Base-by-base conservation (phyloP, 2,329 filamentous ascomycete species). In the Akanthomyces lecanii region DNA sequence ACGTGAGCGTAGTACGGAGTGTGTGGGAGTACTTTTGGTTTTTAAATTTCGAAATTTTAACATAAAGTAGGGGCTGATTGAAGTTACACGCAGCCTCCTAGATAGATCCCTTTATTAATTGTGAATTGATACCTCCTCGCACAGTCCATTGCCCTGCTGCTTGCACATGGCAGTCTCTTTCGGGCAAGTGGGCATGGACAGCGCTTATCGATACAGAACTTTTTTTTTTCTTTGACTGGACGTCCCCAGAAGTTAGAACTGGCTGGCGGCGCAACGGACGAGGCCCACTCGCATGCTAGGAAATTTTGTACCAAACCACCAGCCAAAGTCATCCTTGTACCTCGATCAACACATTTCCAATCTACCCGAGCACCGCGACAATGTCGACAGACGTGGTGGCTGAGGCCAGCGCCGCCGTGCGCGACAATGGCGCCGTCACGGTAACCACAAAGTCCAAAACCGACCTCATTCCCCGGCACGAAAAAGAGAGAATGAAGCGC, bases 351-450 rank as follows among this genome's bases (percentile, higher is more conserved):
- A 21, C n/a, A 42, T 18, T 18, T 23, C 1, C 21, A 50, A 28
- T n/a, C 21, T 30, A n/a, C 7, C 28, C 45, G 42, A 50, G 44
- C 50, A 11, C 59, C 23, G 38, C 42, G 18, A 36, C 14, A 40
- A 62, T 62, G 59, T 23, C 50, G 16, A 55, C 51, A 48, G 51
- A 50, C 59, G 51, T 33, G 30, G 36, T 55, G 28, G 42, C 42
- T 5, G 51, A 74, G 67, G 70, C 75, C 30, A 70, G 71, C 64
- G 71, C 72, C 56, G 72, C 73, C 61, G 72, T 74, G 65, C 76
- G 77, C 68, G 75, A 79, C 64, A 86, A 84, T 76, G 83, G 83
- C 66, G 83, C 84, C 12, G 74, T 83, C 30, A 73, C 78, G 11
- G 77, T 86, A 38, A 75, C 80, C 62, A 58, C 55, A n/a, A 75